A percentile compares a stretch with the other conserved stretches of the same genome.
Evolutionary conservation across 2,329 filamentous ascomycete genomes (phyloP).

Genomic region (Setomelanomma holmii): DNA sequence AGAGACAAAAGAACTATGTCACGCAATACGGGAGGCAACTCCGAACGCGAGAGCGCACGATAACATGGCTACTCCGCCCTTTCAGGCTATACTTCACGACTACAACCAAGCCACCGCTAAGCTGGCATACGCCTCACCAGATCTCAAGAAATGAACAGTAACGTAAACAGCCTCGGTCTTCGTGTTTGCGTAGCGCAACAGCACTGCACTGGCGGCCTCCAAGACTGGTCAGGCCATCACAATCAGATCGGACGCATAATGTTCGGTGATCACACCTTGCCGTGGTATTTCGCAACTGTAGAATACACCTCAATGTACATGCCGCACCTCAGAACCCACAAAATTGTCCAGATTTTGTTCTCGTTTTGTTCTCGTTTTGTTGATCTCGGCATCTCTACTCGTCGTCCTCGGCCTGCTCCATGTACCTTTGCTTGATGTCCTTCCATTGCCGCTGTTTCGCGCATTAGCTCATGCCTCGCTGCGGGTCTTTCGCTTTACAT

Average conservation of each 20-base stretch:
- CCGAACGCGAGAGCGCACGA: too few relatives aligned
- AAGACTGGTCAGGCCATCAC: neutral
- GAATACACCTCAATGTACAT: conserved; percentile 47
- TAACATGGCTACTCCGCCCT: too few relatives aligned
- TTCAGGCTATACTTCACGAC: neutral
- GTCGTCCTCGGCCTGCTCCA: conserved; percentile 73
- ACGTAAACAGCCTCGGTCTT: too few relatives aligned
- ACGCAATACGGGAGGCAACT: too few relatives aligned
- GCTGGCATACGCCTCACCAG: neutral
- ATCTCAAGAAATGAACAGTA: neutral
- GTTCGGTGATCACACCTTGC: conserved; percentile 13
- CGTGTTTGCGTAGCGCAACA: too few relatives aligned
- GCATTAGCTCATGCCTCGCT: conserved; percentile 35
- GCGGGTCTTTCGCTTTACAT: conserved; percentile 18
- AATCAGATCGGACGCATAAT: neutral
- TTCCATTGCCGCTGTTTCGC: conserved; percentile 92
- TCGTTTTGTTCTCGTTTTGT: neutral
- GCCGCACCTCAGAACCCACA: conserved; percentile 22
- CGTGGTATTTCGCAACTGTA: conserved; percentile 38
- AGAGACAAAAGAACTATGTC: too few relatives aligned
- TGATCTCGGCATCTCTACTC: conserved; percentile 33
- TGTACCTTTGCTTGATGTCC: conserved; percentile 92
- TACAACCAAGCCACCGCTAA: neutral
- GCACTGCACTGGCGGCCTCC: too few relatives aligned
- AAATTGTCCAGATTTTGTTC: conserved; percentile 17